Evolutionary conservation across 768 basidiomycete genomes (phyloP), one percentile per base, ranked within the genome.

Genomic region (Lactifluus pinguis): DNA sequence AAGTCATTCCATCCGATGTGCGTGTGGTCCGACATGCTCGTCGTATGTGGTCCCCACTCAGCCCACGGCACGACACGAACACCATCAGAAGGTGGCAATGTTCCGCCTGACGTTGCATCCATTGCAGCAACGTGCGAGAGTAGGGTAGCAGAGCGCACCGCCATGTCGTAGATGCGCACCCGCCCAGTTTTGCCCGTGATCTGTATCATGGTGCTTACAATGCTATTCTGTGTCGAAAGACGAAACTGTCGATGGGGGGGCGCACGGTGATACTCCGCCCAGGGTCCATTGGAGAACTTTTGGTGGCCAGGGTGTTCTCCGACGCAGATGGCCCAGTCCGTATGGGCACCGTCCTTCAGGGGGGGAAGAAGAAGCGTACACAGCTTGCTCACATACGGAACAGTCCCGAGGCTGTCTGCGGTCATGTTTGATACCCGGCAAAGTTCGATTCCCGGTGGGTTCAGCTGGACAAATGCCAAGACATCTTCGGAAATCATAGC

Each of bases 401-500:
- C 25, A 29, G 38, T 7, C 17, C 21, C 17, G 32, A 21, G 3
- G 29, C 49, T 11, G 30, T 7, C 38, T 13, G 6, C 41, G 19
- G 17, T 34, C n/a, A 41, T 54, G 38, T 49, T 54, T 19, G 45
- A 42, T 47, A 49, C 19, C 4, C 38, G 60, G 38, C 45, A 56
- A 8, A 49, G 42, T n/a, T 32, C 60, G 7, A 51, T 55, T 10
- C 34, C 53, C 19, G 39, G 48, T 15, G 38, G 39, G 25, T 45
- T 32, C 2, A 51, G 25, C 29, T 49, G 55, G 17, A 52, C 29
- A 6, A 39, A 42, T 36, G 38, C 49, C 11, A 56, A 19, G 36
- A 59, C 29, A 13, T 59, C 58, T 17, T 52, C 47, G 25, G 58
- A 59, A 29, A 59, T 39, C 51, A 59, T 53, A 3, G 38, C 13